Conservation (phyloP, 768 basidiomycete genomes). For the Flagelloscypha sp. region DNA sequence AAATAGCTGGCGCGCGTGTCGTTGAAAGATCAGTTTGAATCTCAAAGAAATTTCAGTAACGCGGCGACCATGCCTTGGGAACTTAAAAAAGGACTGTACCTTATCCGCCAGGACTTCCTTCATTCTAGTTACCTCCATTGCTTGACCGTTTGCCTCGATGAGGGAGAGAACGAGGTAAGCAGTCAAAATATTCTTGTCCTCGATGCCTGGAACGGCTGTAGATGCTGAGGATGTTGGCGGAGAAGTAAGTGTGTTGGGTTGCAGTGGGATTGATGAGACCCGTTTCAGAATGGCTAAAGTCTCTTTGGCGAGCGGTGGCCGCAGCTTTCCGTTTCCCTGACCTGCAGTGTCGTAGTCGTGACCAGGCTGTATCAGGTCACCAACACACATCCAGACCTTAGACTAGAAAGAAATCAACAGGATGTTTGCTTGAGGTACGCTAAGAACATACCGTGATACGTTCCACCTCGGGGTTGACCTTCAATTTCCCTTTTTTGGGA, state of each 20-base stretch:
- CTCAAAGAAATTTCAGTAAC: slow-evolving; percentile 1
- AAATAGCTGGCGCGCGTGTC: no score
- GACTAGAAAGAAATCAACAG: slow-evolving; percentile 29
- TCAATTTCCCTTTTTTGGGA: slow-evolving; percentile 29
- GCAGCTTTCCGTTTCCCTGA: slow-evolving; percentile 22
- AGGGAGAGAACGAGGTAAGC: slow-evolving; percentile 58
- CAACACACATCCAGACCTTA: slow-evolving; percentile 61
- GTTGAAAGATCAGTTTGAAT: slow-evolving; percentile 29
- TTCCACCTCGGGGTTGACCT: slow-evolving; percentile 57
- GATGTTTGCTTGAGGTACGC: background rate
- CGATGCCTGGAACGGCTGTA: no score
- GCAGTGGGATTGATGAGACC: no score
- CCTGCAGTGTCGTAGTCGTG: slow-evolving; percentile 30
- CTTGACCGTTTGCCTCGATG: slow-evolving; percentile 42
- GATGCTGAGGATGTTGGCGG: no score
- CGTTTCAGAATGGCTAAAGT: no score
- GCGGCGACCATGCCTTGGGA: slow-evolving; percentile 12
- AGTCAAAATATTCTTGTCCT: slow-evolving; percentile 67
- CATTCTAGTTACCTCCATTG: slow-evolving; percentile 53
- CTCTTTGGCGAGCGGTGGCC: slow-evolving; percentile 46
- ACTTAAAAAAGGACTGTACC: slow-evolving; percentile 25
- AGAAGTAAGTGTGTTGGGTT: slow-evolving; percentile 42
- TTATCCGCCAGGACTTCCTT: slow-evolving; percentile 48
- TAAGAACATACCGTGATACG: slow-evolving; percentile 45
- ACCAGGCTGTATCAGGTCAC: slow-evolving; percentile 56